Evolutionary conservation across 2,329 filamentous ascomycete genomes (phyloP).

Genomic region (Colletotrichum gigasporum): DNA sequence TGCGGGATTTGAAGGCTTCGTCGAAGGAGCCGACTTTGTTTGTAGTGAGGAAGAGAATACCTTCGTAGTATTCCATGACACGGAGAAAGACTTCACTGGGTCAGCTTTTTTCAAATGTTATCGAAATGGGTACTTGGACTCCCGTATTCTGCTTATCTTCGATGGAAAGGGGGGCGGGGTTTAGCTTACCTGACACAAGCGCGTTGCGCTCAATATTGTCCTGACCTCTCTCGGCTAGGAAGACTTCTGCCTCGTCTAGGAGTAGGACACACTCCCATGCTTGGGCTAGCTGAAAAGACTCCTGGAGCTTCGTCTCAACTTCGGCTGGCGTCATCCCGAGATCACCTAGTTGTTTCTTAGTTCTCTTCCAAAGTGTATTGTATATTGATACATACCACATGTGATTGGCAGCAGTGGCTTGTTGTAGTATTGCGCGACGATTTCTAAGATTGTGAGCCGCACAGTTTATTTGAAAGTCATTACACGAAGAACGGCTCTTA

Average conservation of each 20-base stretch:
- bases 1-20: slow-evolving; percentile 58
- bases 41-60: slow-evolving; percentile 60
- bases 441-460: background rate
- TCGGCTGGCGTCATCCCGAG: background rate
- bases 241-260: slow-evolving; percentile 17
- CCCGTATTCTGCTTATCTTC: no score
- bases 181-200: slow-evolving; percentile 2
- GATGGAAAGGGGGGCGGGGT: no score
- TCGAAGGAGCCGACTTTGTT: slow-evolving; percentile 59
- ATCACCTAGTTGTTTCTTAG: slow-evolving; percentile 41
- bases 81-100: slow-evolving; percentile 50
- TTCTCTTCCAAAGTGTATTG: slow-evolving; percentile 46
- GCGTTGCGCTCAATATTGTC: slow-evolving; percentile 41
- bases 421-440: slow-evolving; percentile 17
- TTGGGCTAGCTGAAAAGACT: background rate
- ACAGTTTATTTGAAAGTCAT: background rate
- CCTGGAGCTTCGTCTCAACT: slow-evolving; percentile 11
- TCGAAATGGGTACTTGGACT: no score
- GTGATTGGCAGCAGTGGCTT: slow-evolving; percentile 52
- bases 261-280: slow-evolving; percentile 29
- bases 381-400: slow-evolving; percentile 56
- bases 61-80: slow-evolving; percentile 59
- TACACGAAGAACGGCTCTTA: background rate
- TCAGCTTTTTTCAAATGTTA: background rate
- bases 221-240: slow-evolving; percentile 74